These are phyloP conservation scores for Uronychia setigera DNA, from an alignment of 73 alveolate species.

Conservation along the genomic window DNA sequence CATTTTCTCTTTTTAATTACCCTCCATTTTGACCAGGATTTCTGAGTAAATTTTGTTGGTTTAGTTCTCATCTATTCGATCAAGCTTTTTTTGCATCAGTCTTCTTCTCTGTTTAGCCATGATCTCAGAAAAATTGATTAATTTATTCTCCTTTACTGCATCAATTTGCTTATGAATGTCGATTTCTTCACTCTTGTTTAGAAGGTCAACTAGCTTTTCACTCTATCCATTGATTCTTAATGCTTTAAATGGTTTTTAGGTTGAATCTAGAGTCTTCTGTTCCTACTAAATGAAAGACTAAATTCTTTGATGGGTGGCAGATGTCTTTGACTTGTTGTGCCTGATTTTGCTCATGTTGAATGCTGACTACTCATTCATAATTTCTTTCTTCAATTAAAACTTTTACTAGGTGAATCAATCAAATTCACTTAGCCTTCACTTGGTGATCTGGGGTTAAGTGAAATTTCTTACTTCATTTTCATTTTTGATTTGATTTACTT, in stretches of 20 bases:
- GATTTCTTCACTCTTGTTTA: neutral
- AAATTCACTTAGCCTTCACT: neutral
- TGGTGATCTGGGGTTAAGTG: neutral
- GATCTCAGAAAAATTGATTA: neutral
- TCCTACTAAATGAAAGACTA: too few relatives aligned
- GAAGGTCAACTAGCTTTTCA: neutral
- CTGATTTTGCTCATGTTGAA: neutral
- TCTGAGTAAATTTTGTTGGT: neutral
- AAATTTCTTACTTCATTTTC: too few relatives aligned
- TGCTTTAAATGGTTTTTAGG: neutral
- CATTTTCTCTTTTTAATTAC: neutral
- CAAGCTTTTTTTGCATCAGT: neutral
- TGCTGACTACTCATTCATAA: neutral
- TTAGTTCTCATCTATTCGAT: neutral
- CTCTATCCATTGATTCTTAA: neutral
- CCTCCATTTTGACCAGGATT: neutral
- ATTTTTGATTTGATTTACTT: too few relatives aligned
- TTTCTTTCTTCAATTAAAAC: neutral
- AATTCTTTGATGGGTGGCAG: neutral
- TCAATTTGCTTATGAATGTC: neutral
- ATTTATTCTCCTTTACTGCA: neutral
- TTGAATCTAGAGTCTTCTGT: too few relatives aligned
- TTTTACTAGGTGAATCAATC: neutral
- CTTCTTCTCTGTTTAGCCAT: neutral
- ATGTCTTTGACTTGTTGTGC: neutral